Evolutionary conservation across 805 yeast species (phyloP).

Genomic region (Pichia manshurica): DNA sequence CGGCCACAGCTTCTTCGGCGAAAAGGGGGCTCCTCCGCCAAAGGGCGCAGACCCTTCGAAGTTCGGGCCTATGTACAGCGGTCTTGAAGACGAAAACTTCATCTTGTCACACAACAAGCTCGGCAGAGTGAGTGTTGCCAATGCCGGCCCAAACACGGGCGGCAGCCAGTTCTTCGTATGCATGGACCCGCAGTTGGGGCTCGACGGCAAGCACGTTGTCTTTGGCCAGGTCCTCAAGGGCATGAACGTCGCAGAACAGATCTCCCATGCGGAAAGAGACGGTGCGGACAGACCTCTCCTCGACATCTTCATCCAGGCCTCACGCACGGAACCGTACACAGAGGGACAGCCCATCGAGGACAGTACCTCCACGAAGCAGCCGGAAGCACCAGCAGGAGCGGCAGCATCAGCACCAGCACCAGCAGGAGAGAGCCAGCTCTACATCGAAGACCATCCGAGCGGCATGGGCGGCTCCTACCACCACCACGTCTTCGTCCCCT

Average conservation of each 20-base stretch:
- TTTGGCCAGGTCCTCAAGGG: slow-evolving; percentile 76
- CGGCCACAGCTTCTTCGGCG: slow-evolving; percentile 63
- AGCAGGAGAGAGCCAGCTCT: background rate
- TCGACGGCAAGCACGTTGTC: slow-evolving; percentile 64
- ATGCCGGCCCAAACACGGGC: slow-evolving; percentile 48
- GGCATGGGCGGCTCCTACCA: slow-evolving; percentile 9
- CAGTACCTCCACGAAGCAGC: too few relatives aligned
- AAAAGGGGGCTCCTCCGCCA: slow-evolving; percentile 10
- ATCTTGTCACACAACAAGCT: slow-evolving; percentile 40
- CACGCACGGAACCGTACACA: slow-evolving; percentile 7
- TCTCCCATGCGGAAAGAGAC: slow-evolving; percentile 52
- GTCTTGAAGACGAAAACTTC: slow-evolving; percentile 70
- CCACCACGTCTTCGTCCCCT: slow-evolving; percentile 17
- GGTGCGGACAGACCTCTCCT: slow-evolving; percentile 36
- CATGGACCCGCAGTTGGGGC: slow-evolving; percentile 42
- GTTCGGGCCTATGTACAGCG: slow-evolving; percentile 42
- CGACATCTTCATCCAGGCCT: slow-evolving; percentile 36
- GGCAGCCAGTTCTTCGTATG: slow-evolving; percentile 72
- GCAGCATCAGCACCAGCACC: too few relatives aligned
- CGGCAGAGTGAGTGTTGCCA: slow-evolving; percentile 48
- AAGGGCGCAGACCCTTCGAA: slow-evolving; percentile 1
- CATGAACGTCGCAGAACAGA: slow-evolving; percentile 50
- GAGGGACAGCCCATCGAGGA: too few relatives aligned
- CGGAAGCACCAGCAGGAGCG: too few relatives aligned
- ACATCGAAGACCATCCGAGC: slow-evolving; percentile 2